These are phyloP conservation scores for Teratosphaeria viscida DNA, from an alignment of 2,329 filamentous ascomycete genomes.

Conservation along the genomic window DNA sequence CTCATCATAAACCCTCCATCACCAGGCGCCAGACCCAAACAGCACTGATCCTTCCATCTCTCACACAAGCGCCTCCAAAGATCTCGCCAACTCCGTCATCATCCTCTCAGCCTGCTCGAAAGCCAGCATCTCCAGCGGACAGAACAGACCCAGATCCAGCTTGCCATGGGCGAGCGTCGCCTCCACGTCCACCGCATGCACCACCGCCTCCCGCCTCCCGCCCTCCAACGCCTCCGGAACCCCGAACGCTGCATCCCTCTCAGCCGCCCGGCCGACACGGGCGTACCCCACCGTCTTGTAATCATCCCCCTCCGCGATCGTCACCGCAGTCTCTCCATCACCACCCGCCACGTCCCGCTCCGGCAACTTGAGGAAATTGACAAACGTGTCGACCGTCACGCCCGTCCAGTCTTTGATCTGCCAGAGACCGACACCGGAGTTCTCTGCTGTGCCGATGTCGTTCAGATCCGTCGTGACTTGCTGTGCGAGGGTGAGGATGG, in stretches of 20 bases:
- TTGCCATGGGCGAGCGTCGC: slow-evolving; percentile 36
- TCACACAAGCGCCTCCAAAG: slow-evolving; percentile 8
- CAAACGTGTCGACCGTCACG: slow-evolving; percentile 57
- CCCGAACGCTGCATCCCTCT: background rate
- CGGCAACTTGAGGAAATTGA: slow-evolving; percentile 66
- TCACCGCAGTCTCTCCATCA: slow-evolving; percentile 5
- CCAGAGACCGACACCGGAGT: slow-evolving; percentile 52
- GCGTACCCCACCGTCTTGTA: slow-evolving; percentile 5
- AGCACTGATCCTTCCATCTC: background rate
- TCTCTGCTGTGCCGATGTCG: slow-evolving; percentile 46
- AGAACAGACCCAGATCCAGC: slow-evolving; percentile 46
- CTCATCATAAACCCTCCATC: background rate
- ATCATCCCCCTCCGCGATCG: slow-evolving; percentile 16
- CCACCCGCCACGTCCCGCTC: slow-evolving; percentile 11
- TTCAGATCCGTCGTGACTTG: slow-evolving; percentile 59
- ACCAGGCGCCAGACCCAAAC: background rate
- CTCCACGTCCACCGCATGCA: slow-evolving; percentile 44
- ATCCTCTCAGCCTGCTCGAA: slow-evolving; percentile 28
- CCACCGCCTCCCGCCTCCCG: background rate
- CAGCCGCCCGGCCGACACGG: background rate
- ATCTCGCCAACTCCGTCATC: slow-evolving; percentile 23
- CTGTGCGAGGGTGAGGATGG: slow-evolving; percentile 43
- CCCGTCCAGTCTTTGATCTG: slow-evolving; percentile 70
- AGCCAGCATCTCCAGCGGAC: slow-evolving; percentile 33
- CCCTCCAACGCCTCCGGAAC: slow-evolving; percentile 1